A percentile compares a stretch with the other conserved stretches of the same genome.
These are phyloP conservation scores for Oryza longistaminata DNA, from an alignment of 176 grass and related monocot genomes.

Conservation along the genomic window DNA sequence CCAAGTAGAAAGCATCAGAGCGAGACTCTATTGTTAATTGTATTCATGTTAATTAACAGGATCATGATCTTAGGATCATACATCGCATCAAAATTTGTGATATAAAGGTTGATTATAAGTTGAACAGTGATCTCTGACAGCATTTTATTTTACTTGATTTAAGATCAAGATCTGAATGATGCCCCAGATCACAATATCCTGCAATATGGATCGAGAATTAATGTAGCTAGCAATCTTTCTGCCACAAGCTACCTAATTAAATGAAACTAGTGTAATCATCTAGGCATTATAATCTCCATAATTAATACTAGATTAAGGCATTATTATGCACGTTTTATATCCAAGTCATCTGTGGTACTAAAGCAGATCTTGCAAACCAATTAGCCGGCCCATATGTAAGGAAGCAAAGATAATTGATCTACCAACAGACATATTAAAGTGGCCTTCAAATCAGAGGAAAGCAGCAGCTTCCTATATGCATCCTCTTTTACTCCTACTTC, in stretches of 20 bases:
- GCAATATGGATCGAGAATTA: neutral
- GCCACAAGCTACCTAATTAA: neutral
- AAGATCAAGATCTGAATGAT: neutral
- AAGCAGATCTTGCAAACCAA: conserved; percentile 3
- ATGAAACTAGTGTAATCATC: neutral
- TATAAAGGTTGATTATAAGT: neutral
- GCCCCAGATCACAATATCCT: neutral
- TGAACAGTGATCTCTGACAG: neutral
- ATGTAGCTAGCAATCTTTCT: neutral
- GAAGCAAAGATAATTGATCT: conserved; percentile 20
- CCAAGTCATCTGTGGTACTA: conserved; percentile 4
- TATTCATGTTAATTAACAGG: neutral
- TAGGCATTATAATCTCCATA: neutral
- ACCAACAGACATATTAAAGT: conserved; percentile 53
- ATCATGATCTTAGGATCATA: neutral
- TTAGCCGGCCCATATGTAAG: conserved; percentile 4
- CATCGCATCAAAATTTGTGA: neutral
- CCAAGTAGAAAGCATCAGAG: too few species aligned
- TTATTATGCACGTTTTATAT: neutral
- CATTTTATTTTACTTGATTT: neutral
- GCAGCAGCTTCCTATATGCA: conserved; percentile 4
- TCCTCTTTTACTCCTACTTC: conserved; percentile 24
- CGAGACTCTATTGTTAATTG: neutral
- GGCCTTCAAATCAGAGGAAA: conserved; percentile 54
- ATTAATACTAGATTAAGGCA: neutral